phyloP scores from a whole-genome alignment of 371 early-diverging fungal genomes.

The Mortierella sp. region DNA sequence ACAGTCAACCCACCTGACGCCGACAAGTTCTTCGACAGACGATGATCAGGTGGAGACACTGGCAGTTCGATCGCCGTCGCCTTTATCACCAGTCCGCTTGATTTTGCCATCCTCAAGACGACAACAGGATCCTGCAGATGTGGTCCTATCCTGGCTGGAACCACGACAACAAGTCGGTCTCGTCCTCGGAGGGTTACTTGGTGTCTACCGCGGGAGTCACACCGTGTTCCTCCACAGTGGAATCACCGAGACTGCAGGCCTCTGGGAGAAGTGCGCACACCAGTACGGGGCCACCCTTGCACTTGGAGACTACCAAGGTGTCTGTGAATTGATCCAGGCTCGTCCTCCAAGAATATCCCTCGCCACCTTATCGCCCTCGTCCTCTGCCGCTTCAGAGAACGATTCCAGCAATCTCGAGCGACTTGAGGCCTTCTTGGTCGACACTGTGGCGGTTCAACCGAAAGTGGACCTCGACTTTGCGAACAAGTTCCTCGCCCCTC shows the following conservation, averaged over 20 bases:
- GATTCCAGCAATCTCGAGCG: not conserved
- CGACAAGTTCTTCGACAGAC: not conserved
- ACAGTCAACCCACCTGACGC: not conserved
- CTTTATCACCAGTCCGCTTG: not conserved
- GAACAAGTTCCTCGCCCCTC: constrained; percentile 70
- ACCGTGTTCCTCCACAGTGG: constrained; percentile 72
- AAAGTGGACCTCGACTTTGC: constrained; percentile 73
- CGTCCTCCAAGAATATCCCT: constrained; percentile 64
- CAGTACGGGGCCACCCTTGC: constrained; percentile 73
- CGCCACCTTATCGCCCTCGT: constrained; percentile 68
- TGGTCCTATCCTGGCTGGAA: constrained; percentile 75
- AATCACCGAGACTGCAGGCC: constrained; percentile 69
- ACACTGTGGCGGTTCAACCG: constrained; percentile 73
- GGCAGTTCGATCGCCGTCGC: not conserved
- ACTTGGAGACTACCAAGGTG: constrained; percentile 76
- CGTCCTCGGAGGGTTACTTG: constrained; percentile 72
- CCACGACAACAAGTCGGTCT: constrained; percentile 88
- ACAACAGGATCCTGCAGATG: not conserved
- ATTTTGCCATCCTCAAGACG: not conserved
- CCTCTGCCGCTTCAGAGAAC: not conserved
- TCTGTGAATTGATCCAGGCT: constrained; percentile 66
- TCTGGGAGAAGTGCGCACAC: constrained; percentile 75
- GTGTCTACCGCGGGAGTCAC: constrained; percentile 77
- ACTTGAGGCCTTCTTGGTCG: constrained; percentile 78
- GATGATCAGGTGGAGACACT: not conserved